A percentile compares a stretch with the other conserved stretches of the same genome.
Evolutionary conservation across 1,284 basidiomycete genomes (phyloP).

Genomic region (Rhodotorula sp.): DNA sequence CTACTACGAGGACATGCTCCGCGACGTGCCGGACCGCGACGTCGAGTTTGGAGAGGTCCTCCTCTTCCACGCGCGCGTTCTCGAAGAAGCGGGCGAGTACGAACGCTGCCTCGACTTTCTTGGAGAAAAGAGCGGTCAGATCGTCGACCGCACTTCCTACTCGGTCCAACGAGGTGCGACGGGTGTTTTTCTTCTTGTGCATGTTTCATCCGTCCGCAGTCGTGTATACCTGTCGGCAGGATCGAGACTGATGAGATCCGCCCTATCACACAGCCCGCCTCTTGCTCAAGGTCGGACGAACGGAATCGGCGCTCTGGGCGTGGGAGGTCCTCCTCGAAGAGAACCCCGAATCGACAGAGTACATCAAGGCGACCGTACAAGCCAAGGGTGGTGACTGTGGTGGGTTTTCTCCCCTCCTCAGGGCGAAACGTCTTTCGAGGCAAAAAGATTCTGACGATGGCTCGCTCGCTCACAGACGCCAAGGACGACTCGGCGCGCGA

Average conservation of each 20-base stretch:
- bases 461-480: conserved; percentile 48
- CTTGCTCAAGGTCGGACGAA: conserved; percentile 58
- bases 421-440: not conserved
- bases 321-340: conserved; percentile 78
- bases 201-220: not conserved
- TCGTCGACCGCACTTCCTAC: conserved; percentile 42
- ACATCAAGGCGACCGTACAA: conserved; percentile 71
- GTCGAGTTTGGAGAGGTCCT: conserved; percentile 81
- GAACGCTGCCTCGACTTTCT: conserved; percentile 60
- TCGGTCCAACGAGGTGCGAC: conserved; percentile 36
- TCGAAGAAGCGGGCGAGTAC: conserved; percentile 67
- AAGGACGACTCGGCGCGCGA: conserved; percentile 57
- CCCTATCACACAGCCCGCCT: conserved; percentile 59
- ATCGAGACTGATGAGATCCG: conserved; percentile 53
- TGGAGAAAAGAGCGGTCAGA: conserved; percentile 56
- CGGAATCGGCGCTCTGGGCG: conserved; percentile 68
- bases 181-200: no score
- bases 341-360: conserved; percentile 79
- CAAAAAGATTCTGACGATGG: conserved; percentile 19
- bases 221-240: conserved; percentile 49
- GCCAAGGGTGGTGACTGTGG: conserved; percentile 67
- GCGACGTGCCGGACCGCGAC: conserved; percentile 69
- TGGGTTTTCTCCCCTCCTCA: conserved; percentile 48
- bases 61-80: conserved; percentile 74
- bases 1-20: conserved; percentile 54